A percentile compares a stretch with the other conserved stretches of the same genome.
These are phyloP conservation scores for Dissoconium aciculare DNA, from an alignment of 2,329 filamentous ascomycete species.

Conservation along the genomic window DNA sequence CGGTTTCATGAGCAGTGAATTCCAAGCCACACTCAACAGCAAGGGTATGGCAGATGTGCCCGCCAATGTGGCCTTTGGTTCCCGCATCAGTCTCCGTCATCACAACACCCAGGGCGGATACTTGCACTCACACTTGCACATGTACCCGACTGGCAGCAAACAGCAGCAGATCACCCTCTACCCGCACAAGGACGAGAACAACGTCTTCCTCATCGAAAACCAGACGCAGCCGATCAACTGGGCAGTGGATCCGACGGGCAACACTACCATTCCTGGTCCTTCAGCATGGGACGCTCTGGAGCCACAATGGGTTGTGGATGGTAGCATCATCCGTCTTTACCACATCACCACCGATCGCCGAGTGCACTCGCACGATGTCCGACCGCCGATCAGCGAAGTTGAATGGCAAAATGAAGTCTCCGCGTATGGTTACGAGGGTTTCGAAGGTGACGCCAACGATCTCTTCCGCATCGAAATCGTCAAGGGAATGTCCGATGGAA, in stretches of 20 bases:
- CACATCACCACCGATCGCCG: conserved; percentile 72
- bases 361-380: conserved; percentile 90
- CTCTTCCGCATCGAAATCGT: conserved; percentile 90
- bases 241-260: conserved; percentile 29
- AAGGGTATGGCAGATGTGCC: conserved; percentile 94
- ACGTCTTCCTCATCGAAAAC: conserved; percentile 86
- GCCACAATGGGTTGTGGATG: conserved; percentile 61
- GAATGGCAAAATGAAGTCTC: conserved; percentile 47
- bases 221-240: conserved; percentile 70
- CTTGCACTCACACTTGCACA: conserved; percentile 87
- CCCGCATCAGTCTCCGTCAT: conserved; percentile 72
- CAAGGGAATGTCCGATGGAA: conserved; percentile 69
- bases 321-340: conserved; percentile 67
- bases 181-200: conserved; percentile 98
- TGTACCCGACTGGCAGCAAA: conserved; percentile 96
- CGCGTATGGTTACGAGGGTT: conserved; percentile 93
- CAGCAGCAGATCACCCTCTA: conserved; percentile 98
- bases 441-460: conserved; percentile 93
- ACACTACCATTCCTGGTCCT: conserved; percentile 64
- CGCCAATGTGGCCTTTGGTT: conserved; percentile 80
- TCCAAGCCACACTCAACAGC: conserved; percentile 91
- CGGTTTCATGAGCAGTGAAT: conserved; percentile 98
- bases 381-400: conserved; percentile 68
- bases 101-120: conserved; percentile 97
- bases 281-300: conserved; percentile 64